A percentile compares a stretch with the other conserved stretches of the same genome.
Evolutionary conservation across 179 eudicot genomes (phyloP).

Genomic region (Amaranthus tricolor): DNA sequence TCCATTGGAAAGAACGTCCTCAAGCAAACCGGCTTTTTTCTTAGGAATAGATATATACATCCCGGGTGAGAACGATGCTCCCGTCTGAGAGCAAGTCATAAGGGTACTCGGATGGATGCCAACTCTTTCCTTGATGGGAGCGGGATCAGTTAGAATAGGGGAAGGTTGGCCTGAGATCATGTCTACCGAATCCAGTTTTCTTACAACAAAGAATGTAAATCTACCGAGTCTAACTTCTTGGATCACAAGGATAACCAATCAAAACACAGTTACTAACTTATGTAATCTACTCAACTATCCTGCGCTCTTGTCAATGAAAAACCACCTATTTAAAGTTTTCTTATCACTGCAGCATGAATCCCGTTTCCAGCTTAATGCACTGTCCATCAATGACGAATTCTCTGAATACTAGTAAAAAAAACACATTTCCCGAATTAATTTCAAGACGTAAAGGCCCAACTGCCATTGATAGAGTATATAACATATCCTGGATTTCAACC

Average conservation of each 20-base stretch:
- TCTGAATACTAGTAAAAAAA: slow-evolving; percentile 31
- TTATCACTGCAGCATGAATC: slow-evolving; percentile 24
- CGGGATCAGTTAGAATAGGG: slow-evolving; percentile 37
- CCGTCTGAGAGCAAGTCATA: slow-evolving; percentile 28
- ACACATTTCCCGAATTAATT: not conserved
- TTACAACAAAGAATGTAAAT: not conserved
- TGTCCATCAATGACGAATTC: slow-evolving; percentile 38
- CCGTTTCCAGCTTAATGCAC: slow-evolving; percentile 17
- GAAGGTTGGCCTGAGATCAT: slow-evolving; percentile 35
- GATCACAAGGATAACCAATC: slow-evolving; percentile 2
- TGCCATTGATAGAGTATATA: not conserved
- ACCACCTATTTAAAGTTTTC: slow-evolving; percentile 45
- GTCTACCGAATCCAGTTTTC: slow-evolving; percentile 34
- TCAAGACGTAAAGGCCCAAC: not conserved
- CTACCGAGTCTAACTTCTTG: not conserved
- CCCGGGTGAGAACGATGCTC: slow-evolving; percentile 29
- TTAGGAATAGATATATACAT: slow-evolving; percentile 30
- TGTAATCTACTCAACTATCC: slow-evolving; percentile 19
- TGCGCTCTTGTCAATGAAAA: slow-evolving; percentile 44
- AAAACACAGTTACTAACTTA: not conserved
- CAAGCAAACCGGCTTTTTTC: slow-evolving; percentile 30
- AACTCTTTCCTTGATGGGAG: slow-evolving; percentile 36
- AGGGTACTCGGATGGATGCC: slow-evolving; percentile 29
- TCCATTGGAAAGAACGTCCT: slow-evolving; percentile 37
- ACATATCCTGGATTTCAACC: too few species aligned